Conservation (phyloP, 2,329 filamentous ascomycete species). For the Macrophomina pseudophaseolina region DNA sequence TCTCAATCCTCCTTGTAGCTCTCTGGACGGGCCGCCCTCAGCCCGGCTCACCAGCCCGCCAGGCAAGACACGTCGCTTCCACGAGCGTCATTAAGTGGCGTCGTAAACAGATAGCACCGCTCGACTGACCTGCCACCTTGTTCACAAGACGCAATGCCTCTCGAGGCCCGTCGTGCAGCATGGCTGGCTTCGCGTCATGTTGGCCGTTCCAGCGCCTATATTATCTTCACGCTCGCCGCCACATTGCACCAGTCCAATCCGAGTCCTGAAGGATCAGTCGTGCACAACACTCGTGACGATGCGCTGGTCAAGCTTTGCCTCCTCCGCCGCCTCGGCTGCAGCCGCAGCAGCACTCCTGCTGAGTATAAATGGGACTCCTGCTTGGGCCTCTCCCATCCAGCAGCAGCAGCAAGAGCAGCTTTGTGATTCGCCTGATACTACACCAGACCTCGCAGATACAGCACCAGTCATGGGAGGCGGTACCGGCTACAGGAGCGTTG, state of each 20-base stretch:
- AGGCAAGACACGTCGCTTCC: not conserved
- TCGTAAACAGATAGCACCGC: not conserved
- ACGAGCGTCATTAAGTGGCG: slow-evolving; percentile 2
- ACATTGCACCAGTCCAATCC: not conserved
- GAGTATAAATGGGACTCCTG: slow-evolving; percentile 10
- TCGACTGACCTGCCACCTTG: not conserved
- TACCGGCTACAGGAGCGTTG: slow-evolving; percentile 67
- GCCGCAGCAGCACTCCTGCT: slow-evolving; percentile 4
- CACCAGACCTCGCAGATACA: not conserved
- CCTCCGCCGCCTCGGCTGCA: not conserved
- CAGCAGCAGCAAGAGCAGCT: not conserved
- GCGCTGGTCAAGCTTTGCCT: slow-evolving; percentile 7
- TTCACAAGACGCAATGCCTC: slow-evolving; percentile 7
- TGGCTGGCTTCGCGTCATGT: not conserved
- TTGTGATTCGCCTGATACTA: not conserved
- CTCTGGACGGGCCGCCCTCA: not conserved
- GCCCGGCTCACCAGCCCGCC: not conserved
- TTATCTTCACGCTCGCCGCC: not conserved
- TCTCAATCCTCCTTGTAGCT: not conserved
- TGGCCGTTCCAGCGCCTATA: not conserved
- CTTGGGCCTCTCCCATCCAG: not conserved
- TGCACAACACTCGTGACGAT: slow-evolving; percentile 7
- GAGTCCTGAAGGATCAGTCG: not conserved
- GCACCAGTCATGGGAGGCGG: slow-evolving; percentile 31
- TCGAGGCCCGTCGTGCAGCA: not conserved